phyloP scores from a whole-genome alignment of 257 asterid species.

The Lavandula angustifolia region DNA sequence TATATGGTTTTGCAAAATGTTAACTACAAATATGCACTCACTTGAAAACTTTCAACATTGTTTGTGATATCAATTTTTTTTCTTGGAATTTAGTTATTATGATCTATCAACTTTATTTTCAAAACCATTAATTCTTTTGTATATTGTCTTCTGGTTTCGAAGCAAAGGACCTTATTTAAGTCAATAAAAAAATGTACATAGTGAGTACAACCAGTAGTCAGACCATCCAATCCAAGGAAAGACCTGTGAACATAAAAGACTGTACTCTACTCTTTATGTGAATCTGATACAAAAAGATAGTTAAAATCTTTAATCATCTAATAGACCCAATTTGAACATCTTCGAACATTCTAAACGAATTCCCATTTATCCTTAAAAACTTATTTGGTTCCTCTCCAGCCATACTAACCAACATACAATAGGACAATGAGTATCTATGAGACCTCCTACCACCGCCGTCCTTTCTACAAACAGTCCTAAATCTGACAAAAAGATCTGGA shows the following conservation, averaged over 20 bases:
- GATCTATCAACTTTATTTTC: neutral
- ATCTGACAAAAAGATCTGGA: neutral
- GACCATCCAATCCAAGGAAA: constrained; percentile 5
- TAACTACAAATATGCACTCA: constrained; percentile 10
- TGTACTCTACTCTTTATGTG: neutral
- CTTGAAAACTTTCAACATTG: constrained; percentile 9
- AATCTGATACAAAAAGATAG: neutral
- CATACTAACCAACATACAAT: neutral
- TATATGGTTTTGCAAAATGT: constrained; percentile 13
- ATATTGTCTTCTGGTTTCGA: neutral
- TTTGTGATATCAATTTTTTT: constrained; percentile 11
- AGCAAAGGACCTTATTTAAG: neutral
- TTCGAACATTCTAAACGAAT: neutral
- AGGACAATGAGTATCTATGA: neutral
- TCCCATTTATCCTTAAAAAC: neutral
- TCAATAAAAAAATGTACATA: neutral
- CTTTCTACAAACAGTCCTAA: neutral
- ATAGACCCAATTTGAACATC: neutral
- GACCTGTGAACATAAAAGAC: neutral
- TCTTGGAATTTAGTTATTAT: constrained; percentile 10
- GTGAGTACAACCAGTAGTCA: neutral
- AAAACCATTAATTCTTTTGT: neutral
- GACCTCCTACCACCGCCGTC: neutral
- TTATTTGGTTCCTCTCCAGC: neutral
- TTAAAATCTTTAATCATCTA: neutral